Evolutionary conservation across 2,329 filamentous ascomycete species (phyloP).

Genomic region (Dothideomycetes sp.): DNA sequence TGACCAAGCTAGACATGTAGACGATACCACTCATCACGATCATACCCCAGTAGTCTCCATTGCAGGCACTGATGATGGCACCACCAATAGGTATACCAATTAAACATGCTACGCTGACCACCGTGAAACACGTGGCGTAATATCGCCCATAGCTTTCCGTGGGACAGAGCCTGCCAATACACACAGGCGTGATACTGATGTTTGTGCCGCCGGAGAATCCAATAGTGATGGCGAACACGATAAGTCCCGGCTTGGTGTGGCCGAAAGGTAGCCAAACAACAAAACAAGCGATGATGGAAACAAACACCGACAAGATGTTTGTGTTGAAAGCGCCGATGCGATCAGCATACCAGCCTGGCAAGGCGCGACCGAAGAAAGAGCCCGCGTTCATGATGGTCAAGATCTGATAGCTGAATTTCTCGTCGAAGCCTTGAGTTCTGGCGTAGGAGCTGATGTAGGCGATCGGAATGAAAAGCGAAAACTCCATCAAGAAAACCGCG

Average conservation of each 20-base stretch:
- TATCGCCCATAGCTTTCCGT: conserved; percentile 29
- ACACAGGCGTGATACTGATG: conserved; percentile 28
- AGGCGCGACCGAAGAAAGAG: conserved; percentile 62
- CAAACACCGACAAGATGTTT: conserved; percentile 54
- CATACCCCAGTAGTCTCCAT: conserved; percentile 20
- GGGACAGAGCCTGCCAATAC: conserved; percentile 35
- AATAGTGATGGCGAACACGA: conserved; percentile 20
- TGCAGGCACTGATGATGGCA: conserved; percentile 14
- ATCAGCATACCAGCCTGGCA: conserved; percentile 68
- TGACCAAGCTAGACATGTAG: conserved; percentile 12
- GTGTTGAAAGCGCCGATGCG: conserved; percentile 70
- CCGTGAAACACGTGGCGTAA: conserved; percentile 24
- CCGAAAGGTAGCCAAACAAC: conserved; percentile 59
- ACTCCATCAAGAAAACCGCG: conserved; percentile 35
- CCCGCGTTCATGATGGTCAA: conserved; percentile 69
- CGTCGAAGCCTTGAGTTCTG: conserved; percentile 44
- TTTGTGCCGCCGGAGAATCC: conserved; percentile 27
- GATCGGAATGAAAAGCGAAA: conserved; percentile 51
- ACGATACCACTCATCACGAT: conserved; percentile 15
- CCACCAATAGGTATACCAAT: conserved; percentile 23
- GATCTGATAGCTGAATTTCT: conserved; percentile 58
- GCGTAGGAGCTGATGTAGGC: conserved; percentile 72
- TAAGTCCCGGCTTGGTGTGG: conserved; percentile 11
- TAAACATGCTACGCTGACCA: conserved; percentile 16
- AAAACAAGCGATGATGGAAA: conserved; percentile 53